phyloP scores from a whole-genome alignment of 352 stramenopile genomes.

The Hyphochytrium catenoides region DNA sequence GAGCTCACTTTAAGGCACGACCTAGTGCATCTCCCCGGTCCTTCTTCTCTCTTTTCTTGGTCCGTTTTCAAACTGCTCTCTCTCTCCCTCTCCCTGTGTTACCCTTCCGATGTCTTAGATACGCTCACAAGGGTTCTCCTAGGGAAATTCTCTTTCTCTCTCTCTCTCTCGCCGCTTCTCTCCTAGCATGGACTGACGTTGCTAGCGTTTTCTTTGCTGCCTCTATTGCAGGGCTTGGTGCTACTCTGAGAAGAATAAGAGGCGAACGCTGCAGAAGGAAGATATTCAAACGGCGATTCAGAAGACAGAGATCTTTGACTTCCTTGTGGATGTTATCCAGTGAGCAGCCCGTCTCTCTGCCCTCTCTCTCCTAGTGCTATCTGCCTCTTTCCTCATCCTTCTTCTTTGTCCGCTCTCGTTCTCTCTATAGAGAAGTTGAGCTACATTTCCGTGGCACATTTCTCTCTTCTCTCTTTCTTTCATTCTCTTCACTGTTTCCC shows the following conservation, averaged over 20 bases:
- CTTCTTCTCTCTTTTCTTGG: not conserved
- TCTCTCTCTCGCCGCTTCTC: conserved; percentile 3
- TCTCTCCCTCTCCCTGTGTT: not conserved
- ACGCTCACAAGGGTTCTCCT: not conserved
- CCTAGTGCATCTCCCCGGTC: conserved; percentile 16
- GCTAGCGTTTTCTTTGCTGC: not conserved
- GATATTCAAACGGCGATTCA: conserved; percentile 92
- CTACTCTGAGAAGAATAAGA: conserved; percentile 64
- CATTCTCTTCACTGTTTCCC: too few relatives aligned
- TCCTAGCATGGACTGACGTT: conserved; percentile 2
- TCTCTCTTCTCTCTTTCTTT: too few relatives aligned
- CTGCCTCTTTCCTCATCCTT: too few relatives aligned
- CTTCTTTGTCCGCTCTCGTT: too few relatives aligned
- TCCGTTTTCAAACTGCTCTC: too few relatives aligned
- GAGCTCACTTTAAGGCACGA: conserved; percentile 90
- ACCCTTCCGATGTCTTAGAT: not conserved
- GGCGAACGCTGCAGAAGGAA: conserved; percentile 90
- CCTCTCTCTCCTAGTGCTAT: too few relatives aligned
- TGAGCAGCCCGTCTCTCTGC: too few relatives aligned
- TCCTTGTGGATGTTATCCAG: conserved; percentile 85
- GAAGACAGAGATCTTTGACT: conserved; percentile 98
- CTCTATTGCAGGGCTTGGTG: conserved; percentile 42
- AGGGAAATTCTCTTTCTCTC: conserved; percentile 1
- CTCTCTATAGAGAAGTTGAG: too few relatives aligned
- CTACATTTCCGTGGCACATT: too few relatives aligned